Conservation (phyloP, 2,329 filamentous ascomycete genomes). For the Bipolaris zeicola region DNA sequence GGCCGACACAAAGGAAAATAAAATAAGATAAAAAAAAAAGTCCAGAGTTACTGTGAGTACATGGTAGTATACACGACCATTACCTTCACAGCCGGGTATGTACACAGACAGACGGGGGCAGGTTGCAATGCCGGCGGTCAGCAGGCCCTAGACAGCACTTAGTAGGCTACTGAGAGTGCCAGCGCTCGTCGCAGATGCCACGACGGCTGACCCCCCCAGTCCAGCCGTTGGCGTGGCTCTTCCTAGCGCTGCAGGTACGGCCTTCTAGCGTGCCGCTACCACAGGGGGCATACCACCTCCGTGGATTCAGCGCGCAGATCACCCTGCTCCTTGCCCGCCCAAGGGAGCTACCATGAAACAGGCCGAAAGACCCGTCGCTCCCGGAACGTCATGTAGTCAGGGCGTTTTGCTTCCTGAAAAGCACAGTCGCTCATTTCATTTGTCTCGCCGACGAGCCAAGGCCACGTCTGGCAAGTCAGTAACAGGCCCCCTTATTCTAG, state of each 20-base stretch:
- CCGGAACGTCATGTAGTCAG: constrained; percentile 49
- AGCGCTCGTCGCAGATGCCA: constrained; percentile 2
- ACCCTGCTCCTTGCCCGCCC: constrained; percentile 33
- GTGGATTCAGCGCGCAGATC: constrained; percentile 39
- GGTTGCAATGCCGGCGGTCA: neutral
- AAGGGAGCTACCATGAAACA: constrained; percentile 46
- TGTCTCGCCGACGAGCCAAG: constrained; percentile 48
- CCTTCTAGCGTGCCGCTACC: constrained; percentile 17
- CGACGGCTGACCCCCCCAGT: constrained; percentile 15
- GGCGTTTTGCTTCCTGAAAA: constrained; percentile 43
- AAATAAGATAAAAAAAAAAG: no score
- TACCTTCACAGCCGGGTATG: no score
- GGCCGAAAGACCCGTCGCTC: constrained; percentile 45
- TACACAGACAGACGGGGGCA: no score
- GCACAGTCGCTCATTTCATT: constrained; percentile 48
- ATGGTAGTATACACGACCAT: no score
- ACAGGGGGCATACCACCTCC: constrained; percentile 26
- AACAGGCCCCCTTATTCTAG: constrained; percentile 36
- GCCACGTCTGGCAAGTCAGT: constrained; percentile 36
- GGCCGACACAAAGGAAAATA: no score
- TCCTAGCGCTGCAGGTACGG: constrained; percentile 32
- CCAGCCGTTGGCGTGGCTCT: constrained; percentile 27
- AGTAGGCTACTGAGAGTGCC: constrained; percentile 2
- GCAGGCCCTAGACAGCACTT: neutral
- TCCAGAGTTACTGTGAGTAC: no score